Conservation (phyloP, 208 protist genomes). For the Jaenimonas drosophilae region DNA sequence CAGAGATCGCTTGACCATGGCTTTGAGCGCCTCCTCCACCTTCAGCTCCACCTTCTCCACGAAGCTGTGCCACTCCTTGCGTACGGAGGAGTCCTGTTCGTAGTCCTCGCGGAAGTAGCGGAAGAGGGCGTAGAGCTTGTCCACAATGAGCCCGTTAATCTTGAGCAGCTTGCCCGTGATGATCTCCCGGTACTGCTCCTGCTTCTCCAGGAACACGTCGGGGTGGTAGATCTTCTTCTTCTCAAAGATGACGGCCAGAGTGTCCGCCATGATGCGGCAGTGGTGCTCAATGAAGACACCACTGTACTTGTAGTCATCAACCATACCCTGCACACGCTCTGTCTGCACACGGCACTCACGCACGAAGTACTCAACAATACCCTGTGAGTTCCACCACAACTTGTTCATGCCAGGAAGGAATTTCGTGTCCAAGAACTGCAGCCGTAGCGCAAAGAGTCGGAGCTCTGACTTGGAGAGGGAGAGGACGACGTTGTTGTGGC, state of each 20-base stretch:
- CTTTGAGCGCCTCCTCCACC: slow-evolving; percentile 91
- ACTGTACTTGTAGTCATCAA: slow-evolving; percentile 93
- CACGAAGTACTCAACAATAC: slow-evolving; percentile 94
- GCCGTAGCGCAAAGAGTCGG: slow-evolving; percentile 90
- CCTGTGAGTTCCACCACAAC: slow-evolving; percentile 92
- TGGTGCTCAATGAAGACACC: slow-evolving; percentile 77
- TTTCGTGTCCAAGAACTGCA: slow-evolving; percentile 89
- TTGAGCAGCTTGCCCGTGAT: slow-evolving; percentile 67
- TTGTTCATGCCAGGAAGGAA: slow-evolving; percentile 90
- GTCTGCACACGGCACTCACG: slow-evolving; percentile 85
- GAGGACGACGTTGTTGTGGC: slow-evolving; percentile 93
- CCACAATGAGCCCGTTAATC: slow-evolving; percentile 78
- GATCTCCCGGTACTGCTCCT: slow-evolving; percentile 66
- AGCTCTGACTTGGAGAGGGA: slow-evolving; percentile 87
- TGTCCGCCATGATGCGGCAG: slow-evolving; percentile 89
- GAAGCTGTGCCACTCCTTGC: slow-evolving; percentile 88
- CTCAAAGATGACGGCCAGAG: slow-evolving; percentile 90
- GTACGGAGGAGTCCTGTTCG: slow-evolving; percentile 54
- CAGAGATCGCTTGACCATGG: slow-evolving; percentile 93
- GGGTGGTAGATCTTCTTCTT: slow-evolving; percentile 91
- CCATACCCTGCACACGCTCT: slow-evolving; percentile 76
- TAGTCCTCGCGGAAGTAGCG: slow-evolving; percentile 92
- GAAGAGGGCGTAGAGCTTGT: slow-evolving; percentile 76
- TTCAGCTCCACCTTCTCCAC: slow-evolving; percentile 89
- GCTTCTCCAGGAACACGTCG: slow-evolving; percentile 79